These are phyloP conservation scores for Aspergillus hancockii DNA, from an alignment of 495 filamentous ascomycete species.

Conservation along the genomic window DNA sequence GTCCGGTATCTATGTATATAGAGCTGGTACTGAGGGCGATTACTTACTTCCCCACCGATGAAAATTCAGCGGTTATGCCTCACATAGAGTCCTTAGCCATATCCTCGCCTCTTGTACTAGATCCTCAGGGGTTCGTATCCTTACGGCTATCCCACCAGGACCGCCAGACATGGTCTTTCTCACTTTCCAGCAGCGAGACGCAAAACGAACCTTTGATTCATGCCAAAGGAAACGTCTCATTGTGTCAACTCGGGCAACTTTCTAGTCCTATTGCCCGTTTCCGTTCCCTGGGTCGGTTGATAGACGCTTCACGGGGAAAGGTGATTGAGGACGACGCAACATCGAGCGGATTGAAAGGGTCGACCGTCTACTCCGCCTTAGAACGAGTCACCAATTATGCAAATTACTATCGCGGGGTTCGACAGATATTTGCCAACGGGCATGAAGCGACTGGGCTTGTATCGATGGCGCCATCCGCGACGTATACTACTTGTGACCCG, in stretches of 20 bases:
- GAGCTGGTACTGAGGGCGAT: constrained; percentile 34
- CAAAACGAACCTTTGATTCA: too few species aligned
- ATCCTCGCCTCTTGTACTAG: constrained; percentile 6
- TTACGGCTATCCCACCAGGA: too few species aligned
- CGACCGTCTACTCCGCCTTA: constrained; percentile 39
- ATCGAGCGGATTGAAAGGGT: too few species aligned
- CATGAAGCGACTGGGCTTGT: constrained; percentile 33
- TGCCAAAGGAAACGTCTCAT: too few species aligned
- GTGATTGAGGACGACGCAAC: too few species aligned
- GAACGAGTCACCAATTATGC: constrained; percentile 33
- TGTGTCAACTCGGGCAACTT: too few species aligned
- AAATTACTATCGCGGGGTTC: constrained; percentile 36
- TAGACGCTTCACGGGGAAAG: too few species aligned
- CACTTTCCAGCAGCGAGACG: too few species aligned
- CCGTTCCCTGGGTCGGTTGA: too few species aligned
- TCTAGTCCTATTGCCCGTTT: too few species aligned
- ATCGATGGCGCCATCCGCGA: constrained; percentile 7
- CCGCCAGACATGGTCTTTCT: too few species aligned
- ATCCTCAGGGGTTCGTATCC: too few species aligned
- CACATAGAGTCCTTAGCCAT: constrained; percentile 2
- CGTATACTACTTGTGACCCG: constrained; percentile 16
- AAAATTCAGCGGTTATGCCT: not conserved
- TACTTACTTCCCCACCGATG: not conserved
- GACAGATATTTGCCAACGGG: constrained; percentile 24
- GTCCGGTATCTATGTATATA: constrained; percentile 46